A percentile compares a stretch with the other conserved stretches of the same genome.
These are phyloP conservation scores for Anisogramma anomala DNA, from an alignment of 2,329 filamentous ascomycete species.

Conservation along the genomic window DNA sequence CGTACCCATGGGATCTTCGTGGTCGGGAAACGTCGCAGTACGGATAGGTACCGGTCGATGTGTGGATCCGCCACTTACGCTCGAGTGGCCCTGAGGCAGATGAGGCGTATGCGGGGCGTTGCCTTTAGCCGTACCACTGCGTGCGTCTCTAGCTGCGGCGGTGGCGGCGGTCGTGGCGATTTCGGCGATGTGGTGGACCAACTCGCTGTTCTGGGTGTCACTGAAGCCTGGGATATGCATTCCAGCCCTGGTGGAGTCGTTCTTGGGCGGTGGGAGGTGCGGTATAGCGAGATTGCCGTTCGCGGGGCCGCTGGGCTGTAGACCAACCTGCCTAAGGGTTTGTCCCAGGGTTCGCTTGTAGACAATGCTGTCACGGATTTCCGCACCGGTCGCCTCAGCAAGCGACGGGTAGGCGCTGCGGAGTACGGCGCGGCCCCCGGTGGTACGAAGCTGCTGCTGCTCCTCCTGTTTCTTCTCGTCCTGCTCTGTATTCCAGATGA, in stretches of 20 bases:
- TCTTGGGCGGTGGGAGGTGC: constrained; percentile 69
- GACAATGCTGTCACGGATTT: constrained; percentile 76
- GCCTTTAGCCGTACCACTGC: constrained; percentile 15
- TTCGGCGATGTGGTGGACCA: constrained; percentile 82
- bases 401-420: constrained; percentile 19
- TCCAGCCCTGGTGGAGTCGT: constrained; percentile 30
- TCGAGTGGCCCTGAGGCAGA: constrained; percentile 15
- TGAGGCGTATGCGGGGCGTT: constrained; percentile 8
- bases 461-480: constrained; percentile 65
- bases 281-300: constrained; percentile 42
- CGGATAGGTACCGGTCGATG: constrained; percentile 24
- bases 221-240: constrained; percentile 58
- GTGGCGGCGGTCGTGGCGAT: constrained; percentile 86
- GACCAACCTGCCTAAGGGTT: constrained; percentile 71
- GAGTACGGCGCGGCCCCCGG: constrained; percentile 20
- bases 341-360: constrained; percentile 92
- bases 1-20: constrained; percentile 31
- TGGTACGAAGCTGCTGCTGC: constrained; percentile 20
- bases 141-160: constrained; percentile 69
- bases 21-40: constrained; percentile 29
- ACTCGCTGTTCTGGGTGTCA: constrained; percentile 66
- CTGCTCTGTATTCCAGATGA: constrained; percentile 85
- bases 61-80: constrained; percentile 13
- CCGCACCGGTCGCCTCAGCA: constrained; percentile 41
- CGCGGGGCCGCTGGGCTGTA: constrained; percentile 33